phyloP scores from a whole-genome alignment of 2,329 filamentous ascomycete genomes.

The Tolypocladium pustulatum region DNA sequence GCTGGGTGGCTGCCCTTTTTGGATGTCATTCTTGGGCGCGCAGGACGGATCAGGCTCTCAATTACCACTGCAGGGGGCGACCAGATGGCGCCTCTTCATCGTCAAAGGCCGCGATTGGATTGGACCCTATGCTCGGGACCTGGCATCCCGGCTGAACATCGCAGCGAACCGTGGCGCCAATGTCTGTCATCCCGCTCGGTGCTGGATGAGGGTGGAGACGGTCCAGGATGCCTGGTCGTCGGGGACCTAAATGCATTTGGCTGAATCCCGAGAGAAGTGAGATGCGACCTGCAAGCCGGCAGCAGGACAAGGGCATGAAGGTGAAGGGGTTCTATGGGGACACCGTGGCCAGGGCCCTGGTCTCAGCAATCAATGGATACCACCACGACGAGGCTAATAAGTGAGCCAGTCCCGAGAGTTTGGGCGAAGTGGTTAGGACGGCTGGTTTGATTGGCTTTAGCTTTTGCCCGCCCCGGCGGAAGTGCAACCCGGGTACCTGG shows the following conservation, averaged over 20 bases:
- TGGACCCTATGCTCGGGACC: background rate
- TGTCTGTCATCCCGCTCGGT: background rate
- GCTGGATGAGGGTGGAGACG: background rate
- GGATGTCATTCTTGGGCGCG: background rate
- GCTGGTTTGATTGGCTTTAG: background rate
- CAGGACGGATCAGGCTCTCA: background rate
- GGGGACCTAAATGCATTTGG: conserved; percentile 4
- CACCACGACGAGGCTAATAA: background rate
- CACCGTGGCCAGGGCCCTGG: background rate
- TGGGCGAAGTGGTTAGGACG: background rate
- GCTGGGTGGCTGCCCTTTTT: background rate
- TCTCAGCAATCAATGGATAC: background rate
- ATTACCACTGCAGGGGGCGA: background rate
- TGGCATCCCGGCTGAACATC: background rate
- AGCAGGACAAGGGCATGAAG: background rate
- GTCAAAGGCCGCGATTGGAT: background rate
- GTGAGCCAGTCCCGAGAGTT: background rate
- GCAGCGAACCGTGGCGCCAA: background rate
- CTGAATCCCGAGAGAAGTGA: conserved; percentile 8
- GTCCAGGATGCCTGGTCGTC: conserved; percentile 1
- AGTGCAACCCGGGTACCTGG: conserved; percentile 1
- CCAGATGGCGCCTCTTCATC: background rate
- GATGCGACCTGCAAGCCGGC: conserved; percentile 3
- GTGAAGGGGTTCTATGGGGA: background rate
- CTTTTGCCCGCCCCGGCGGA: background rate